Conservation (phyloP, 2,329 filamentous ascomycete species). For the Westerdykella sp. region DNA sequence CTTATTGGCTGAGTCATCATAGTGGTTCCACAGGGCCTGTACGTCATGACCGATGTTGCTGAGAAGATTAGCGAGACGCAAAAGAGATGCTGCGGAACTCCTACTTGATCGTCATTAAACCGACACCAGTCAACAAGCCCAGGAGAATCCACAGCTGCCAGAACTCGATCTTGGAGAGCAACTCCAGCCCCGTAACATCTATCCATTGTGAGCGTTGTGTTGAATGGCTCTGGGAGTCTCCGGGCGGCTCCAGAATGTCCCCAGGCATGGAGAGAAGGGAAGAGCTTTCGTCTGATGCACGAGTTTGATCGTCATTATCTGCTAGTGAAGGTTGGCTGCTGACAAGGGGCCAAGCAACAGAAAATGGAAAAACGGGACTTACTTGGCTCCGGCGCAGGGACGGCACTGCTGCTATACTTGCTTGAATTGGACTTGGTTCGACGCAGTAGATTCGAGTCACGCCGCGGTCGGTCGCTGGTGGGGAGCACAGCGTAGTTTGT, state of each 20-base stretch:
- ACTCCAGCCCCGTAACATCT: constrained; percentile 81
- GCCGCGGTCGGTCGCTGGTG: constrained; percentile 42
- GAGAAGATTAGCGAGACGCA: constrained; percentile 37
- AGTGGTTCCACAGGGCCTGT: constrained; percentile 82
- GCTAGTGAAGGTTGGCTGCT: constrained; percentile 31
- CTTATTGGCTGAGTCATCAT: constrained; percentile 64
- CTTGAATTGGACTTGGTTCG: constrained; percentile 44
- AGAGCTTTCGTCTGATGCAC: constrained; percentile 65
- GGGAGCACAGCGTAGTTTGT: constrained; percentile 54
- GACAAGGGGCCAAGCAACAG: constrained; percentile 13
- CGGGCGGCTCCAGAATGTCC: constrained; percentile 41
- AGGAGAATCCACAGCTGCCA: constrained; percentile 88
- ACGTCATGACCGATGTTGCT: constrained; percentile 93
- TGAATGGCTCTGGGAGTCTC: constrained; percentile 55
- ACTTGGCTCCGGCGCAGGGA: constrained; percentile 55
- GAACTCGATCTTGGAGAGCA: constrained; percentile 70
- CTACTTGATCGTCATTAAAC: constrained; percentile 98
- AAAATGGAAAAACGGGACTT: constrained; percentile 38
- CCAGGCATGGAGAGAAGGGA: constrained; percentile 68
- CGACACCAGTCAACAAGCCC: constrained; percentile 85
- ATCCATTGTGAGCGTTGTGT: constrained; percentile 68
- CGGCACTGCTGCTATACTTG: constrained; percentile 36
- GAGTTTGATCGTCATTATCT: constrained; percentile 32
- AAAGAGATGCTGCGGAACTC: constrained; percentile 29
- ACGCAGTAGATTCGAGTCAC: constrained; percentile 42